Evolutionary conservation across 2,329 filamentous ascomycete genomes (phyloP).

Genomic region (Scedosporium minutisporum): DNA sequence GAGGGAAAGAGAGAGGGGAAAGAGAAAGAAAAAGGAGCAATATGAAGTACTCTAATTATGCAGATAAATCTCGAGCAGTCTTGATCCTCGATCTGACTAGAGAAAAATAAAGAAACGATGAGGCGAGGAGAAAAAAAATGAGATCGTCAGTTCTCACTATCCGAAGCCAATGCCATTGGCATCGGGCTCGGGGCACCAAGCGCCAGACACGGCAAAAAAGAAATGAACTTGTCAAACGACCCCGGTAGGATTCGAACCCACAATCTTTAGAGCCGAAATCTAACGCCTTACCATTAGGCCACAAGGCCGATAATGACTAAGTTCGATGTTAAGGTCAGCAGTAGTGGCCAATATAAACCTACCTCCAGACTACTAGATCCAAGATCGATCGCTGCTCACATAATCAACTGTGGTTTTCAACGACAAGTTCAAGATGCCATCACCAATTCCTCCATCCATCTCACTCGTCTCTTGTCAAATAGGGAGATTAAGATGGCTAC

Average conservation of each 20-base stretch:
- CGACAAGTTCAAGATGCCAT: no score
- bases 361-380: background rate
- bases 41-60: background rate
- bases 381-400: background rate
- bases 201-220: background rate
- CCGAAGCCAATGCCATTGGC: background rate
- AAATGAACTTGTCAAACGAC: background rate
- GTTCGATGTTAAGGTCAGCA: background rate
- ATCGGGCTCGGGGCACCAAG: background rate
- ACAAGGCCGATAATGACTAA: slow-evolving; percentile 5
- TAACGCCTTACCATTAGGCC: slow-evolving; percentile 8
- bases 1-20: background rate
- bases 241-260: slow-evolving; percentile 2
- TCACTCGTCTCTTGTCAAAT: no score
- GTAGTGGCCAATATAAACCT: background rate
- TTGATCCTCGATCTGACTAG: background rate
- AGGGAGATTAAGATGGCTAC: no score
- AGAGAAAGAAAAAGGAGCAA: background rate
- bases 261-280: slow-evolving; percentile 6
- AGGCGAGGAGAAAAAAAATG: slow-evolving; percentile 3
- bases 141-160: background rate
- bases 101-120: background rate
- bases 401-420: background rate
- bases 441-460: no score
- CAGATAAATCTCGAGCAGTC: background rate